Base-by-base conservation (phyloP, 2,329 filamentous ascomycete genomes). In the Kalmusia sp. region DNA sequence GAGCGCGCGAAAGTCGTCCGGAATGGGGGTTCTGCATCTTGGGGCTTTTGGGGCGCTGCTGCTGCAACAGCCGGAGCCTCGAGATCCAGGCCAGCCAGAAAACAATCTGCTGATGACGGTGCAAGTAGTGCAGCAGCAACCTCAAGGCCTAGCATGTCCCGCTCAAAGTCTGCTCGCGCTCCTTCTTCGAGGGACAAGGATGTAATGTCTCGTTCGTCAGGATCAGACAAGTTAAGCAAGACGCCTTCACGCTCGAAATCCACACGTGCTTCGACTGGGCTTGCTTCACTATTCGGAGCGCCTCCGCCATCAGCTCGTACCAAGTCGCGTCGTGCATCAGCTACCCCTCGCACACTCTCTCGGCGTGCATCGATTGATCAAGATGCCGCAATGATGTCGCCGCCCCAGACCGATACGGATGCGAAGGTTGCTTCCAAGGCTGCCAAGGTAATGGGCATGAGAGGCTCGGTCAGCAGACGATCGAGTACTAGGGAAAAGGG, bases 1-100 rank as follows among this genome's bases (percentile, higher is more conserved):
- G 90, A 96, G 58, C 88, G 92, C 12, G 79, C 89, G 24, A 91
- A 88, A 67, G 85, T 92, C 58, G 90, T 86, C 62, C 89, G 91
- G 52, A 87, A 89, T 31, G 82, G 84, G 53, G 82, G 81, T 30
- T 76, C 75, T n/a, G 80, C 72, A 19, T 93, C 89, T 25, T 95
- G 92, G 91, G 88, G 87, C 30, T 86, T 87, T 71, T 93, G 89
- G 89, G 85, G 84, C 15, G 82, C 86, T 14, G 78, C 82, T 41
- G 71, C 70, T 22, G 55, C 55, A 3, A 54, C 58, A 12, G 70
- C 62, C 14, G 61, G 73, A 27, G 70, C 76, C 33, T 75, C 76
- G 30, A 62, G 72, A 52, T 73, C 73, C 63, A 78, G 78, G 52
- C 67, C 69, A 15, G 64, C 69, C 19, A 63, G 67, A 47, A 73